Conservation (phyloP, 2,329 filamentous ascomycete species). For the Capronia coronata region DNA sequence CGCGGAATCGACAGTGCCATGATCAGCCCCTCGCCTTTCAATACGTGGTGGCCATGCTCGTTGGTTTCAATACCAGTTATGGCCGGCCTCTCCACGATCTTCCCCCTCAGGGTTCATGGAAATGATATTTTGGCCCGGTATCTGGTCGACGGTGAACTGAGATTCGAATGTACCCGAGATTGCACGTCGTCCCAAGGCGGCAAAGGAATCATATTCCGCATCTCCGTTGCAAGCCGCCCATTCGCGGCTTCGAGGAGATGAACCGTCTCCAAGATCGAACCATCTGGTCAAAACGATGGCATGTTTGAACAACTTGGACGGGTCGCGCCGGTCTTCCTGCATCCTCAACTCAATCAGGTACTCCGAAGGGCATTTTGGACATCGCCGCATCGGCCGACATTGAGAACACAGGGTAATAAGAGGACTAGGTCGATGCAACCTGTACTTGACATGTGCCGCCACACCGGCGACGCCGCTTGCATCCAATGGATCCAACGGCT, state of each 20-base stretch:
- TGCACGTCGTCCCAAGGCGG: slow-evolving; percentile 47
- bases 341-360: slow-evolving; percentile 57
- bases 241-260: slow-evolving; percentile 44
- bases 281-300: slow-evolving; percentile 56
- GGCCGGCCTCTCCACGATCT: slow-evolving; percentile 49
- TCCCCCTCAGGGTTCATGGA: slow-evolving; percentile 53
- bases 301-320: slow-evolving; percentile 49
- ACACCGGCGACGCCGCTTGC: slow-evolving; percentile 40
- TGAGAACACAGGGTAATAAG: slow-evolving; percentile 49
- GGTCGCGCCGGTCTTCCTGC: slow-evolving; percentile 48
- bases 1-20: too few relatives aligned
- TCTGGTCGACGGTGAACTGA: slow-evolving; percentile 47
- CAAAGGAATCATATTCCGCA: slow-evolving; percentile 49
- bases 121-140: slow-evolving; percentile 53
- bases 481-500: slow-evolving; percentile 33
- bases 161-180: slow-evolving; percentile 56
- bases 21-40: too few relatives aligned
- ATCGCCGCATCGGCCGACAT: slow-evolving; percentile 55
- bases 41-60: too few relatives aligned
- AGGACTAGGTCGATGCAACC: slow-evolving; percentile 33
- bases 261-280: slow-evolving; percentile 55
- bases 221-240: slow-evolving; percentile 52
- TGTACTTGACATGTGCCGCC: slow-evolving; percentile 31
- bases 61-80: slow-evolving; percentile 52
- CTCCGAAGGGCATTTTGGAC: slow-evolving; percentile 56